Evolutionary conservation across 1,284 basidiomycete species (phyloP).

Genomic region (Tausonia pullulans): DNA sequence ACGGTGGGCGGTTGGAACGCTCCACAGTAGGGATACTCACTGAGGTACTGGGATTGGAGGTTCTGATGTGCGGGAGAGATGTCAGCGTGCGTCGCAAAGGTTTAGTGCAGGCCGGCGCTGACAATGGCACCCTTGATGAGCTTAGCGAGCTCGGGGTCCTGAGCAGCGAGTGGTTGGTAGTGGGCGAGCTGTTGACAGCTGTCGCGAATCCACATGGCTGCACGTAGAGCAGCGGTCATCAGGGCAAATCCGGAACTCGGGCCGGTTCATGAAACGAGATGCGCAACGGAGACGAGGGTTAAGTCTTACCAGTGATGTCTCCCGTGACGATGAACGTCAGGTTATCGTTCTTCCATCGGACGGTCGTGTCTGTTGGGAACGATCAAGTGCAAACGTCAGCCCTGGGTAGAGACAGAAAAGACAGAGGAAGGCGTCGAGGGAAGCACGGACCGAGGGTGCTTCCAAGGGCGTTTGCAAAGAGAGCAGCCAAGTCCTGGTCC

Average conservation of each 20-base stretch:
- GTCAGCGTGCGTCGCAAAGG: not conserved
- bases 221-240: no score
- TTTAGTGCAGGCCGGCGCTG: not conserved
- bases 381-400: no score
- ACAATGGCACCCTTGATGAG: conserved; percentile 14
- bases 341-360: not conserved
- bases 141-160: conserved; percentile 35
- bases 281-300: not conserved
- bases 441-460: conserved; percentile 68
- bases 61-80: not conserved
- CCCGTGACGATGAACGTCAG: conserved; percentile 7
- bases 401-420: not conserved
- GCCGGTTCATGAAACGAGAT: not conserved
- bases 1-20: conserved; percentile 65
- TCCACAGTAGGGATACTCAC: conserved; percentile 59
- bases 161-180: conserved; percentile 47
- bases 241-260: not conserved
- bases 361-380: not conserved
- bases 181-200: conserved; percentile 46
- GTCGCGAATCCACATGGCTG: not conserved
- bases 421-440: conserved; percentile 45
- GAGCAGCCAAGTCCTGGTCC: conserved; percentile 50
- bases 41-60: conserved; percentile 48
- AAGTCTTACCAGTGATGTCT: conserved; percentile 5
- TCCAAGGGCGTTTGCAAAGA: conserved; percentile 67